These are phyloP conservation scores for Leucosporidium creatinivorum DNA, from an alignment of 768 basidiomycete species.

Conservation along the genomic window DNA sequence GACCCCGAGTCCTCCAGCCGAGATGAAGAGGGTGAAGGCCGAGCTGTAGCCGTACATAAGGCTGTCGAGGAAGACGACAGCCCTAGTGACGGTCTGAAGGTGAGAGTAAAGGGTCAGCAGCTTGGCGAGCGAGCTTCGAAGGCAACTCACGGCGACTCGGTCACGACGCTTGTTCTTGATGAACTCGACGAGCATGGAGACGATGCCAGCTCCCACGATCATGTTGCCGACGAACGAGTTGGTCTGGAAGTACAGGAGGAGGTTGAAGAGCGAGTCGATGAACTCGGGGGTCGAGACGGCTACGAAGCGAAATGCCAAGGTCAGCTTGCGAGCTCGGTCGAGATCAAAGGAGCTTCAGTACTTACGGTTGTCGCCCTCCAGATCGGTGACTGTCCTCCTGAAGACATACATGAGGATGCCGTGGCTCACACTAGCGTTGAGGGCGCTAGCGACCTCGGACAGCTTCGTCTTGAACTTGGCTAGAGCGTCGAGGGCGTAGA, in stretches of 20 bases:
- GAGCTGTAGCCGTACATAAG: constrained; percentile 82
- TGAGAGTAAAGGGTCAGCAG: not conserved
- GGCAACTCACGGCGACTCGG: constrained; percentile 51
- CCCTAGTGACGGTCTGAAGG: constrained; percentile 71
- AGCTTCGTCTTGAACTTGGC: constrained; percentile 74
- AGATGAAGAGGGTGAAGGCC: constrained; percentile 78
- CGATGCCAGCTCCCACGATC: constrained; percentile 87
- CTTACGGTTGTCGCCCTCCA: constrained; percentile 45
- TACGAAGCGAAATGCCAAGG: constrained; percentile 1
- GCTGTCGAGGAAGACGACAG: constrained; percentile 85
- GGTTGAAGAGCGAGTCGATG: constrained; percentile 69
- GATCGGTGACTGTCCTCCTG: constrained; percentile 68
- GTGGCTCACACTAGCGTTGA: constrained; percentile 93
- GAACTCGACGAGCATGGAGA: constrained; percentile 80
- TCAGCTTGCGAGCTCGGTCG: no score
- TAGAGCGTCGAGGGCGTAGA: constrained; percentile 83
- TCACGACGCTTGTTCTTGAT: constrained; percentile 67
- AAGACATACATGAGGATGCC: constrained; percentile 85
- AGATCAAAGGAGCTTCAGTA: no score
- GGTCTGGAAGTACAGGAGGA: constrained; percentile 78
- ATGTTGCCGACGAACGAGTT: constrained; percentile 80
- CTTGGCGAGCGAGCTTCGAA: not conserved
- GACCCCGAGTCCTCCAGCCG: constrained; percentile 71
- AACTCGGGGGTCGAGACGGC: constrained; percentile 41
- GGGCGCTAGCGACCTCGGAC: constrained; percentile 76